Evolutionary conservation across 2,329 filamentous ascomycete species (phyloP), one percentile per base, ranked within the genome.

Genomic region (Dactylellina sp.): DNA sequence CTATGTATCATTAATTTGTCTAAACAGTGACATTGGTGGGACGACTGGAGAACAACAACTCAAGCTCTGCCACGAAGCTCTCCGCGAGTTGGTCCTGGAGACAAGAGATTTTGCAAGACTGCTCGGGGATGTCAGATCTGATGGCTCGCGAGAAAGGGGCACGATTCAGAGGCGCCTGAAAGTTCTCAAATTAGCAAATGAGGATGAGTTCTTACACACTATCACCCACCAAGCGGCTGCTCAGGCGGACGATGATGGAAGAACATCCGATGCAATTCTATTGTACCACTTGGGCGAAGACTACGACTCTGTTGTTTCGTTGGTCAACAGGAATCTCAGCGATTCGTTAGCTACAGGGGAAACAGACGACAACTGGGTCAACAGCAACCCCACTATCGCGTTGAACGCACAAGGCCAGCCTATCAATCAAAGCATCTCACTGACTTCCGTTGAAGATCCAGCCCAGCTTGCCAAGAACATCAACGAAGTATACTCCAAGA

Each of bases 61-160:
- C 60, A 88, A 87, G 52, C 87, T 97, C 39, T 98, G 94, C 81
- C 92, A 97, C 81, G 92, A 97, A 81, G 94, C 93, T 5, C 84
- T 99, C 66, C 91, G 93, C 37, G 95, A 98, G 81, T 88, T 98
- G 64, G 93, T 97, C 24, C 85, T 99, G n/a, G 95, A 99, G 82
- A 97, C 93, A 18, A 89, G 94, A 77, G 95, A 99, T 80, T 99
- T 98, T 81, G 94, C 93, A 79, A 91, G 92, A 79, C 84, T 99
- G 12, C 88, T 99, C 53, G 95, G 96, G 60, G 96, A 99, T 80
- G 93, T 99, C 78, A 87, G 89, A 71, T 87, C 88, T 1, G 92
- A 98, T 79, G 95, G 95, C 20, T 89, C 88, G 75, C 89, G 93
- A 71, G 92, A 97, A 77, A 88, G 88, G 68, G 95, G 95, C 57